A percentile compares a stretch with the other conserved stretches of the same genome.
Conservation (phyloP, 2,329 filamentous ascomycete genomes). For the Pseudonectria foliicola region DNA sequence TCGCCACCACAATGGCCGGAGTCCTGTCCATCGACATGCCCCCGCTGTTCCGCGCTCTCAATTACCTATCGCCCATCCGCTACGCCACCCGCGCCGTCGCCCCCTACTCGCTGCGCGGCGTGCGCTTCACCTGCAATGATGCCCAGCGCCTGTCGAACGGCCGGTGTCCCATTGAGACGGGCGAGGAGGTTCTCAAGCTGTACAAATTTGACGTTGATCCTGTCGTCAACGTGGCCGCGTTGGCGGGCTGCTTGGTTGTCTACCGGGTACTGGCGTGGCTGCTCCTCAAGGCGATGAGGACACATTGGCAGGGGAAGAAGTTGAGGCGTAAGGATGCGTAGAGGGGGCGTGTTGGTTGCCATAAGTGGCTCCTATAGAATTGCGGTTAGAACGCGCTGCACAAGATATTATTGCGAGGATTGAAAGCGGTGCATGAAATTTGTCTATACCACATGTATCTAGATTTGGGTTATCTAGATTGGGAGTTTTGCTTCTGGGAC, state of each 20-base stretch:
- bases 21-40: slow-evolving; percentile 66
- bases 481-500: no score
- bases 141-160: slow-evolving; percentile 53
- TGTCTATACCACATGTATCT: no score
- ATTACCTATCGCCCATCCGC: slow-evolving; percentile 65
- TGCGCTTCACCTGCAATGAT: slow-evolving; percentile 57
- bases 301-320: slow-evolving; percentile 38
- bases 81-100: slow-evolving; percentile 62
- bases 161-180: slow-evolving; percentile 56
- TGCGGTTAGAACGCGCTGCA: no score
- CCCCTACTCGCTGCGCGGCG: slow-evolving; percentile 53
- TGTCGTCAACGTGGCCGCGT: slow-evolving; percentile 51
- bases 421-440: no score
- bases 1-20: slow-evolving; percentile 65
- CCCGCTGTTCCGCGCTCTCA: slow-evolving; percentile 56
- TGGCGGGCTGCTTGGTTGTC: slow-evolving; percentile 56
- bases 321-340: slow-evolving; percentile 14
- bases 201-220: slow-evolving; percentile 61
- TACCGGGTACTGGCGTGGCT: slow-evolving; percentile 60
- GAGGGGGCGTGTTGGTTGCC: not conserved
- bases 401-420: no score
- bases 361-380: no score
- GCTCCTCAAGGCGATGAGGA: slow-evolving; percentile 47
- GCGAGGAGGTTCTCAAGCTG: slow-evolving; percentile 58
- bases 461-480: no score